A percentile compares a stretch with the other conserved stretches of the same genome.
Evolutionary conservation across 2,329 filamentous ascomycete genomes (phyloP).

Genomic region (Arthrobotrys sinensis): DNA sequence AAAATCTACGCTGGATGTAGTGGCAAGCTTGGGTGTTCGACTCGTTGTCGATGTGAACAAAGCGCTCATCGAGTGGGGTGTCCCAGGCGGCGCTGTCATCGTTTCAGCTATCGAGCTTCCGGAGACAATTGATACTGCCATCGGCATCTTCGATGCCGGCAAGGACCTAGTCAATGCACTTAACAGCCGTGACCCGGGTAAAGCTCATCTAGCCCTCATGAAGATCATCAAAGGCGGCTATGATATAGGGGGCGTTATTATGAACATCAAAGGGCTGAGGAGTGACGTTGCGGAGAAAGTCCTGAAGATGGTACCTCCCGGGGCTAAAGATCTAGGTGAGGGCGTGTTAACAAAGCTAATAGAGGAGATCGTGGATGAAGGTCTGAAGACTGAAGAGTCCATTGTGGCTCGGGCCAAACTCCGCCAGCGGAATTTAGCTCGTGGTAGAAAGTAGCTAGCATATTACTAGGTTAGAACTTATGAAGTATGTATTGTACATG

Average conservation of each 20-base stretch:
- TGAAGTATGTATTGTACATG: too few relatives aligned
- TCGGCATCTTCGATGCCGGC: neutral
- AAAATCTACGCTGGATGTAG: neutral
- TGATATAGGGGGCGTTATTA: slow-evolving; percentile 1
- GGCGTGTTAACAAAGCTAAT: slow-evolving; percentile 7
- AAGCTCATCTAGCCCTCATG: neutral
- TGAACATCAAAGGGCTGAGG: slow-evolving; percentile 21
- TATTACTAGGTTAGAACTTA: too few relatives aligned
- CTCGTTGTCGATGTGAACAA: slow-evolving; percentile 16
- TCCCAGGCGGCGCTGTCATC: slow-evolving; percentile 19
- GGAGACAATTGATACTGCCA: slow-evolving; percentile 6
- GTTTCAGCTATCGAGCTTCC: slow-evolving; percentile 8
- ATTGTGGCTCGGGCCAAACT: neutral
- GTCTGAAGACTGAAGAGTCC: neutral
- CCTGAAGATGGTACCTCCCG: slow-evolving; percentile 7
- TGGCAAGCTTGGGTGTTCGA: slow-evolving; percentile 10
- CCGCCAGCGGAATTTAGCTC: neutral
- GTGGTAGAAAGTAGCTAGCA: too few relatives aligned
- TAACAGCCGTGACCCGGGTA: neutral
- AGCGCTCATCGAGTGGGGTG: slow-evolving; percentile 22
- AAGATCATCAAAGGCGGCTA: slow-evolving; percentile 22
- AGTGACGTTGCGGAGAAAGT: neutral
- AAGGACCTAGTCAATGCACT: neutral
- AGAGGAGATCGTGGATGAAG: neutral
- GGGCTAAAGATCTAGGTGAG: slow-evolving; percentile 6